Evolutionary conservation across 192 early-diverging fungal genomes (phyloP).

Genomic region (Coemansia umbellata): DNA sequence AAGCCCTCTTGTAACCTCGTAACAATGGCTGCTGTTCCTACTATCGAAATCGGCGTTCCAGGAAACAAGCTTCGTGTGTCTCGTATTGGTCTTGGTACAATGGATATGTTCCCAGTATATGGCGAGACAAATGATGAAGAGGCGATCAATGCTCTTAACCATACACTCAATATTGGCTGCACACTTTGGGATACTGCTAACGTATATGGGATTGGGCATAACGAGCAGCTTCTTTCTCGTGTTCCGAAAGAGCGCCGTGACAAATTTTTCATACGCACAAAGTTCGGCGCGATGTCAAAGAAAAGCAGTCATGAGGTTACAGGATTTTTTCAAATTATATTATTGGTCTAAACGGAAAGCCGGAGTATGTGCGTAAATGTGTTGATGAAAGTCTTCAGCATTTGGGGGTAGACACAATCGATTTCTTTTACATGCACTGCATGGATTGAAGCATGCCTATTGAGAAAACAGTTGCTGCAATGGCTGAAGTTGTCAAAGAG

Average conservation of each 20-base stretch:
- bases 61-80: conserved; percentile 24
- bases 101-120: conserved; percentile 46
- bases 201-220: conserved; percentile 54
- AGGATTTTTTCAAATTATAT: conserved; percentile 6
- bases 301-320: conserved; percentile 8
- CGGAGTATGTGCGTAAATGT: conserved; percentile 49
- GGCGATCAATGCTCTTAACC: conserved; percentile 42
- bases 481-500: conserved; percentile 65
- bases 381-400: conserved; percentile 48
- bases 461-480: conserved; percentile 54
- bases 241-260: conserved; percentile 50
- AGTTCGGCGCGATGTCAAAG: conserved; percentile 49
- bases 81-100: conserved; percentile 33
- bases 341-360: conserved; percentile 35
- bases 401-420: conserved; percentile 55
- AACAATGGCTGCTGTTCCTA: conserved; percentile 6
- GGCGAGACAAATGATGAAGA: conserved; percentile 26
- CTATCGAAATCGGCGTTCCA: conserved; percentile 27
- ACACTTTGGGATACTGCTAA: conserved; percentile 60
- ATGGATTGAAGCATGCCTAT: conserved; percentile 57
- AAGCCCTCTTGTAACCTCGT: too few species aligned
- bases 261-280: conserved; percentile 58
- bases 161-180: conserved; percentile 56
- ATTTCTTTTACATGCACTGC: conserved; percentile 63
- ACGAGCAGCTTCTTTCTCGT: conserved; percentile 55